Conservation (phyloP, 2,329 filamentous ascomycete genomes). For the Aureobasidium sp. region DNA sequence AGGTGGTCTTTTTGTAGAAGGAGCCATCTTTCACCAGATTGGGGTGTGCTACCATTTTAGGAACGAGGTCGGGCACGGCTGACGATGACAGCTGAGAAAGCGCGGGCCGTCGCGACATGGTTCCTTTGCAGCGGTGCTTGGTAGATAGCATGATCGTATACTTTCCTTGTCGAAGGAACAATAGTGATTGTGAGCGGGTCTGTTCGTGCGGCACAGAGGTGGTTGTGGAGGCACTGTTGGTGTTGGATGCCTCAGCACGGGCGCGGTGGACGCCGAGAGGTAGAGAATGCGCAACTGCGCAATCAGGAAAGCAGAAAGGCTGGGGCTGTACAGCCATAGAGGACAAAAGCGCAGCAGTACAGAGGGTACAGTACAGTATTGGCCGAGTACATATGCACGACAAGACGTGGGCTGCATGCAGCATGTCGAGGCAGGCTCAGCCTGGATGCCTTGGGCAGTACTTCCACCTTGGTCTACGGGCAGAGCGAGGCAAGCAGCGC, state of each 20-base stretch:
- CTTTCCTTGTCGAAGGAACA: background rate
- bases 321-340: background rate
- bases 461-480: background rate
- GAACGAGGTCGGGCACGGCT: slow-evolving; percentile 8
- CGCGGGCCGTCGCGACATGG: background rate
- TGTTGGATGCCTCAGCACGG: slow-evolving; percentile 15
- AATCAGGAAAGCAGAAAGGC: background rate
- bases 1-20: background rate
- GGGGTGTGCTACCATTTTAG: slow-evolving; percentile 1
- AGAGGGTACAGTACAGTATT: background rate
- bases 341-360: background rate
- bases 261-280: background rate
- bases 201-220: background rate
- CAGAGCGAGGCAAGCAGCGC: background rate
- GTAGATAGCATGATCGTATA: background rate
- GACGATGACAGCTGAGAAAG: background rate
- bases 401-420: background rate
- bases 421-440: background rate
- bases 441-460: background rate
- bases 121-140: background rate
- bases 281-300: background rate
- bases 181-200: background rate
- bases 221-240: slow-evolving; percentile 7
- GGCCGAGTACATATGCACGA: slow-evolving; percentile 6
- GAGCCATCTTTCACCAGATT: slow-evolving; percentile 3